Conservation (phyloP, 495 filamentous ascomycete genomes). For the Amphirosellinia nigrospora region DNA sequence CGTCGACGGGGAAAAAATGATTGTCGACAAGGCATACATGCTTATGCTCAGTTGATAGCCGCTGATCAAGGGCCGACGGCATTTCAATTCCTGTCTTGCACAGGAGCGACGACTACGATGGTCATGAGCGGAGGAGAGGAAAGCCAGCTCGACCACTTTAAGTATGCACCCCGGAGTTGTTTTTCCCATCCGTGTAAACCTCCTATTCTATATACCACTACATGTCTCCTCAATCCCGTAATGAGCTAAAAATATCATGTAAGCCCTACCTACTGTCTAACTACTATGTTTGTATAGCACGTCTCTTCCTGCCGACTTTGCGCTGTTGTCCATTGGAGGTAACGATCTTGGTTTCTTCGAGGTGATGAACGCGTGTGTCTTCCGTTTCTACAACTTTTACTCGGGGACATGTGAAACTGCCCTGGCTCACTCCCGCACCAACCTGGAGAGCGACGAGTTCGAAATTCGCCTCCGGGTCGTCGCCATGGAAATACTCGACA, state of each 20-base stretch:
- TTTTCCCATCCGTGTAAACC: background rate
- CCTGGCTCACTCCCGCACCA: constrained; percentile 35
- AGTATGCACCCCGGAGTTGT: constrained; percentile 16
- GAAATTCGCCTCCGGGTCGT: constrained; percentile 41
- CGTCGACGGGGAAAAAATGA: constrained; percentile 44
- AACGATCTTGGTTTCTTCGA: constrained; percentile 59
- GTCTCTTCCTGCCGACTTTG: constrained; percentile 39
- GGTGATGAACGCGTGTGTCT: constrained; percentile 56
- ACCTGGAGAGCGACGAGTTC: constrained; percentile 41
- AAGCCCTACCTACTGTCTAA: background rate
- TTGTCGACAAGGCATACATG: constrained; percentile 47
- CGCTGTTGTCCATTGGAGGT: constrained; percentile 53
- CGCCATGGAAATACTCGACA: constrained; percentile 49
- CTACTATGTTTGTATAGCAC: background rate
- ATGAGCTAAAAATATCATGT: background rate
- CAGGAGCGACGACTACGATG: constrained; percentile 44
- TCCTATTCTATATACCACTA: background rate
- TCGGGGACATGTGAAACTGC: constrained; percentile 49
- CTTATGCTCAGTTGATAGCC: constrained; percentile 47
- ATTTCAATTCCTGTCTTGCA: constrained; percentile 51
- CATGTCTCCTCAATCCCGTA: background rate
- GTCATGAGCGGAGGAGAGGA: constrained; percentile 32
- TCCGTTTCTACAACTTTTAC: constrained; percentile 53
- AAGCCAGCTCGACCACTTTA: constrained; percentile 48
- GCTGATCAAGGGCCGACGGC: constrained; percentile 35